phyloP scores from a whole-genome alignment of 1,284 basidiomycete genomes.

The Vanrija sp. region DNA sequence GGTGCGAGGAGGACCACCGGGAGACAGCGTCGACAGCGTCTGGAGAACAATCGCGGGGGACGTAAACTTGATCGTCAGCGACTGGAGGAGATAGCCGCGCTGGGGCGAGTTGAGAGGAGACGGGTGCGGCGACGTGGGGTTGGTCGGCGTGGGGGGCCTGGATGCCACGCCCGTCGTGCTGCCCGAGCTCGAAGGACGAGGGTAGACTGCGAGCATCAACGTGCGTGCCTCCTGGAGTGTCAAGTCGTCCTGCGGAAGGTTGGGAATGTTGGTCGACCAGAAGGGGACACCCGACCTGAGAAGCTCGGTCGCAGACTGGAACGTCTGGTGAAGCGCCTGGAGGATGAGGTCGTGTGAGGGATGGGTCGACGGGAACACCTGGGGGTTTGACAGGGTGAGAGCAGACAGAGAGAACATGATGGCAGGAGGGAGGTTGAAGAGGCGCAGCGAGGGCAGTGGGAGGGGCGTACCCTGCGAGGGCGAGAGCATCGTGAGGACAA shows the following conservation, averaged over 20 bases:
- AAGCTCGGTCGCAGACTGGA: constrained; percentile 39
- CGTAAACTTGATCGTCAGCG: constrained; percentile 46
- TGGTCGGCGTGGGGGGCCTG: constrained; percentile 41
- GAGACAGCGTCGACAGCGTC: constrained; percentile 41
- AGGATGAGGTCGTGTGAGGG: constrained; percentile 35
- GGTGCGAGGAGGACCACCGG: constrained; percentile 40
- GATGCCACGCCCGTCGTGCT: constrained; percentile 16
- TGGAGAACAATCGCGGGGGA: constrained; percentile 47
- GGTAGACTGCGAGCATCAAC: constrained; percentile 44
- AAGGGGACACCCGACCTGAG: constrained; percentile 36
- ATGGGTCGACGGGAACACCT: constrained; percentile 38
- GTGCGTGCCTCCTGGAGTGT: constrained; percentile 44
- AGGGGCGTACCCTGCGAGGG: constrained; percentile 39
- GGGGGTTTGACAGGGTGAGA: constrained; percentile 43
- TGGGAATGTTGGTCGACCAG: constrained; percentile 38
- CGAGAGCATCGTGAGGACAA: constrained; percentile 46
- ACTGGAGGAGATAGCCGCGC: constrained; percentile 36
- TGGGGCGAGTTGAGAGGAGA: constrained; percentile 42
- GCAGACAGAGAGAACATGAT: constrained; percentile 43
- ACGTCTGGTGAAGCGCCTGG: constrained; percentile 35
- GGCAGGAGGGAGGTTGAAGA: constrained; percentile 42
- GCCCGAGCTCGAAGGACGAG: constrained; percentile 24
- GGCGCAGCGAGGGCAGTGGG: constrained; percentile 41
- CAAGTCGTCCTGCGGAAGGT: constrained; percentile 38
- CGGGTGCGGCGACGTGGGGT: constrained; percentile 42